These are phyloP conservation scores for Biscogniauxia mediterranea DNA, from an alignment of 2,329 filamentous ascomycete species.

Conservation along the genomic window DNA sequence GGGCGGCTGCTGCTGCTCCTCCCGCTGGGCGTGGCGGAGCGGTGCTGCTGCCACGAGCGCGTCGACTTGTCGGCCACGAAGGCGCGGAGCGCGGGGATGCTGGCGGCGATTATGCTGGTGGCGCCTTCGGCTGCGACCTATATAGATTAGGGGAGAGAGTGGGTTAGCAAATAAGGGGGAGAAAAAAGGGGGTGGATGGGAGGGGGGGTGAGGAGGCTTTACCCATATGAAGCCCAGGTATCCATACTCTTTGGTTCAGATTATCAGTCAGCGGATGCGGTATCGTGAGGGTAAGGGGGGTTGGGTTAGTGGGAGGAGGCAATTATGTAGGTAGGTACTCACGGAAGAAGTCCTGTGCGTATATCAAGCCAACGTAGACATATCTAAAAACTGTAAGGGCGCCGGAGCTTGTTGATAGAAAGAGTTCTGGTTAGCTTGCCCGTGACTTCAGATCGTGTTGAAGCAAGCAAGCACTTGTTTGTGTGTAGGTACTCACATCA, in stretches of 20 bases:
- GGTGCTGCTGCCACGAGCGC: no score
- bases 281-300: background rate
- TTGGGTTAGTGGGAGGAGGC: background rate
- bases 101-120: constrained; percentile 8
- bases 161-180: background rate
- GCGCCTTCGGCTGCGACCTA: constrained; percentile 8
- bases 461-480: no score
- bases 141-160: no score
- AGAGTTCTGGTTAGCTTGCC: background rate
- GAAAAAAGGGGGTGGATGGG: no score
- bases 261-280: background rate
- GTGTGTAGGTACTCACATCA: constrained; percentile 1
- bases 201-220: background rate
- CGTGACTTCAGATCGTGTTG: background rate
- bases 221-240: constrained; percentile 7
- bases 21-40: background rate
- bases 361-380: constrained; percentile 1
- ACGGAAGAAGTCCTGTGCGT: constrained; percentile 7
- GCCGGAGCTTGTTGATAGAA: constrained; percentile 2
- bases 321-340: no score
- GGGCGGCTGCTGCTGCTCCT: background rate
- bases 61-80: constrained; percentile 1
- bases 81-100: constrained; percentile 7
- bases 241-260: constrained; percentile 1
- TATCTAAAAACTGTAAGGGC: constrained; percentile 9